Base-by-base conservation (phyloP, 139 green algal genomes). In the Picochlorum costavermella region DNA sequence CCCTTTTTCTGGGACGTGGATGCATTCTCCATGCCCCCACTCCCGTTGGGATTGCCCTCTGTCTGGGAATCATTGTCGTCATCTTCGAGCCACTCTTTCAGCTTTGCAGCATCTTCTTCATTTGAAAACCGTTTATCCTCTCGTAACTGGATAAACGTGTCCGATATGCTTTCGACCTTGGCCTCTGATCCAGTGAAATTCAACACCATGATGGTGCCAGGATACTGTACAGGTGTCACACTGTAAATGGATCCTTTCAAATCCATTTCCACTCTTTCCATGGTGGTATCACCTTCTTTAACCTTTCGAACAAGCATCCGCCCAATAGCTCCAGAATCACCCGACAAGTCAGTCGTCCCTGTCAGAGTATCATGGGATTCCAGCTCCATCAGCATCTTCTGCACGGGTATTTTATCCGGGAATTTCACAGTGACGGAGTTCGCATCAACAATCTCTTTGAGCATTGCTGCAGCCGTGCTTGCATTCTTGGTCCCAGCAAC, bases 291-390 rank as follows among this genome's bases (percentile, higher is more conserved):
- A 59, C 28, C 50, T 59, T 53, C 46, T 23, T 45, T 8, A 14
- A 29, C 10, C 14, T 59, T 59, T 17, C 50, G 20, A 59, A 73
- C 63, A 16, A 70, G 40, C 5, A 77, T 33, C 11, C 71, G 57
- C 3, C 71, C 71, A 11, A 77, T 72, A 25, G 71, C 71, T 4
- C 71, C 71, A 20, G 71, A 72, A 20, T 77, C 71, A 2, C 71
- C 65, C 12, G 58, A 64, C 17, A 77, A 51, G 40, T 77, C 71
- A 6, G 71, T 77, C 25, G 69, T 65, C 23, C 65, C 56, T n/a
- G 59, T 45, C 9, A 17, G 28, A 13, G 55, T 64, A 50, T 49
- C 63, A 13, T 16, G 9, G 2, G 23, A 40, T 50, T 70, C 63
- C 36, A 70, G 29, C 48, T 70, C 63, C 36, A 70, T n/a, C 36